These are phyloP conservation scores for Gossypioides kirkii DNA, from an alignment of 345 rosid genomes.

Conservation along the genomic window DNA sequence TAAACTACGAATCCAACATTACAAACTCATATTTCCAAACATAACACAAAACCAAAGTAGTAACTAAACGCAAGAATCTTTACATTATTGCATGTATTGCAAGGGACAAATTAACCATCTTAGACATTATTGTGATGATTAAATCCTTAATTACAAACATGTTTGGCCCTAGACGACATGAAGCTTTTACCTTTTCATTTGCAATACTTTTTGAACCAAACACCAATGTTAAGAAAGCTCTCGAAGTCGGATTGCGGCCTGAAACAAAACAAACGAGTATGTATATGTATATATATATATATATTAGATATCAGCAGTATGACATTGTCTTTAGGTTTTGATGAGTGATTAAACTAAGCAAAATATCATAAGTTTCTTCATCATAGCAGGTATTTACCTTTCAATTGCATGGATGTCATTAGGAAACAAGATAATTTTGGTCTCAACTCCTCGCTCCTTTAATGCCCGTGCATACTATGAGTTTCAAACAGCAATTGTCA, in stretches of 20 bases:
- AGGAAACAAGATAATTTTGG: constrained; percentile 65
- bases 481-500: constrained; percentile 14
- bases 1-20: background rate
- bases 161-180: background rate
- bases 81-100: background rate
- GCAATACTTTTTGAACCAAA: constrained; percentile 82
- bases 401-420: constrained; percentile 66
- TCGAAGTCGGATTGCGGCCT: constrained; percentile 85
- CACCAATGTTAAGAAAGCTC: constrained; percentile 72
- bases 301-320: constrained; percentile 12
- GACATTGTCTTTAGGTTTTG: background rate
- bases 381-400: constrained; percentile 35
- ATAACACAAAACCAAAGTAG: background rate
- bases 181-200: constrained; percentile 13
- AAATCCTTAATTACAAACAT: background rate
- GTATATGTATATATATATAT: background rate
- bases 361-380: background rate
- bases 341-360: background rate
- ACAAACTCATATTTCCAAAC: background rate
- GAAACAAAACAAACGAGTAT: constrained; percentile 24
- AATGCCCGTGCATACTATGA: constrained; percentile 68
- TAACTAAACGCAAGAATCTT: background rate
- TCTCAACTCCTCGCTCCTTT: constrained; percentile 74
- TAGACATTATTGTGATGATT: background rate
- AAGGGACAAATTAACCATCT: background rate